Conservation (phyloP, 192 early-diverging fungal genomes). For the Backusella morwellensis region DNA sequence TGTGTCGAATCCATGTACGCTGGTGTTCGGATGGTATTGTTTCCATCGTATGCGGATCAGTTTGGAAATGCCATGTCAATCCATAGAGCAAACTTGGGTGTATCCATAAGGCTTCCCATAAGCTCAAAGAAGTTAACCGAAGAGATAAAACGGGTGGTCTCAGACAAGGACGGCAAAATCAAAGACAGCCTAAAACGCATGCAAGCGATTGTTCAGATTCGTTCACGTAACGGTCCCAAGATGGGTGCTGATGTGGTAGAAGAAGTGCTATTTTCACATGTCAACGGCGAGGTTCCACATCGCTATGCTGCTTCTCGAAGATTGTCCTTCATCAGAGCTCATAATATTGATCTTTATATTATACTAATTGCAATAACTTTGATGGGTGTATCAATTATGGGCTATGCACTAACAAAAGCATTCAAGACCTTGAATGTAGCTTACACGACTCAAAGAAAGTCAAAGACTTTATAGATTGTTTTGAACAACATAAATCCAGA, state of each 20-base stretch:
- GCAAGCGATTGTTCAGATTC: constrained; percentile 12
- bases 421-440: neutral
- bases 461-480: neutral
- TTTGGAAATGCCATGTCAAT: constrained; percentile 6
- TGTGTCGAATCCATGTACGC: constrained; percentile 28
- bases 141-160: neutral
- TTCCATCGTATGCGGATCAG: constrained; percentile 30
- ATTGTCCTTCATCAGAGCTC: constrained; percentile 13
- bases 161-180: neutral
- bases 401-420: neutral
- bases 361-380: neutral
- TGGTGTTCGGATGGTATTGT: constrained; percentile 23
- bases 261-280: constrained; percentile 15
- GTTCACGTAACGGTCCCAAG: neutral
- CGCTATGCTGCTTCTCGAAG: constrained; percentile 18
- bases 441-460: neutral
- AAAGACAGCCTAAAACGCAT: neutral
- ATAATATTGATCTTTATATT: constrained; percentile 17
- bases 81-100: neutral
- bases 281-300: constrained; percentile 10
- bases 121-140: neutral
- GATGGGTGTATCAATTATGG: neutral
- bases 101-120: neutral
- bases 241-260: constrained; percentile 19
- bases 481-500: neutral